phyloP scores from a whole-genome alignment of 73 alveolate species.

The Urostyla sp. region DNA sequence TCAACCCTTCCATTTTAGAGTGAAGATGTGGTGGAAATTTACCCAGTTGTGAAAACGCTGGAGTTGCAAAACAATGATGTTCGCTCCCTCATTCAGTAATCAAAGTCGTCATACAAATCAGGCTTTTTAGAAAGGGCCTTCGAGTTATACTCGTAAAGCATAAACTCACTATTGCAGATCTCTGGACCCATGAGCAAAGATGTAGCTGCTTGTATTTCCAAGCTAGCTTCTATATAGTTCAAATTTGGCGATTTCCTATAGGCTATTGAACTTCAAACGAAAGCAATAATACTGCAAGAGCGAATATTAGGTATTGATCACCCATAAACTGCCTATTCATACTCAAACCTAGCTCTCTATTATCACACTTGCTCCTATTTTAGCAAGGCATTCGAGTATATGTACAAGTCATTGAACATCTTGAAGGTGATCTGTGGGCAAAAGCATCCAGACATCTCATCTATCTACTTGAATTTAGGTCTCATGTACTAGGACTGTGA shows the following conservation, averaged over 20 bases:
- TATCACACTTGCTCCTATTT: constrained; percentile 73
- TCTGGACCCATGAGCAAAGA: constrained; percentile 86
- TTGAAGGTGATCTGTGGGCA: constrained; percentile 79
- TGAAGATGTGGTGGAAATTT: constrained; percentile 57
- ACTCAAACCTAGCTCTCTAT: constrained; percentile 80
- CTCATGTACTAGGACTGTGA: constrained; percentile 83
- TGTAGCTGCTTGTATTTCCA: constrained; percentile 76
- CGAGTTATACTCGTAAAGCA: constrained; percentile 65
- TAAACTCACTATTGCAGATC: constrained; percentile 70
- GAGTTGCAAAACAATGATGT: constrained; percentile 64
- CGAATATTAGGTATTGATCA: constrained; percentile 83
- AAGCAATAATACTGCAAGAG: constrained; percentile 76
- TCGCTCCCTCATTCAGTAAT: constrained; percentile 14
- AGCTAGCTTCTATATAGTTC: constrained; percentile 81
- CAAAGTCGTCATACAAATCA: constrained; percentile 59
- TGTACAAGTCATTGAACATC: constrained; percentile 78
- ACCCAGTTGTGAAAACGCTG: constrained; percentile 58
- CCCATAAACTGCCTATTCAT: constrained; percentile 79
- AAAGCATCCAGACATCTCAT: constrained; percentile 80
- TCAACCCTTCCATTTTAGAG: constrained; percentile 43
- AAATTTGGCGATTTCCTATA: constrained; percentile 80
- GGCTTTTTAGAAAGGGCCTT: constrained; percentile 69
- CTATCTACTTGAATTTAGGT: constrained; percentile 76
- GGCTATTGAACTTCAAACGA: constrained; percentile 81
- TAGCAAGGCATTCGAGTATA: constrained; percentile 75